phyloP scores from a whole-genome alignment of 345 rosid species.

The Rubroshorea leprosula region DNA sequence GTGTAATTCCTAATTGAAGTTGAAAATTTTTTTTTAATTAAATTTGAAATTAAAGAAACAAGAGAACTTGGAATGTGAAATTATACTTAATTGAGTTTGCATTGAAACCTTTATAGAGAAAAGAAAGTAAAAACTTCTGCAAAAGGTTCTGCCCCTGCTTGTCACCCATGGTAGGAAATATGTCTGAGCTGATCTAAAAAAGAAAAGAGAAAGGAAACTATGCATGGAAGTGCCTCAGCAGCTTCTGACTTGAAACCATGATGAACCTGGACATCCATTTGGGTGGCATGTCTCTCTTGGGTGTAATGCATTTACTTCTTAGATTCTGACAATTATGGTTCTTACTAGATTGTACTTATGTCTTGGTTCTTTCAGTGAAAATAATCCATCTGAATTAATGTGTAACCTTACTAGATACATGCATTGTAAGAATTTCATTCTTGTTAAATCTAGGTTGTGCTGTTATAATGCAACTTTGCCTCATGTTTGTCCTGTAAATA shows the following conservation, averaged over 20 bases:
- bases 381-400: too few species aligned
- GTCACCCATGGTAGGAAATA: neutral
- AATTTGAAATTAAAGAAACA: too few species aligned
- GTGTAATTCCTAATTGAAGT: too few species aligned
- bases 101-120: too few species aligned
- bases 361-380: neutral
- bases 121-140: neutral
- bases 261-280: neutral
- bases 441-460: neutral
- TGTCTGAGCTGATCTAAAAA: neutral
- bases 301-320: neutral
- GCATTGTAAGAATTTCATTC: neutral
- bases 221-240: neutral
- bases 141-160: neutral
- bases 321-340: slow-evolving; percentile 1
- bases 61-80: too few species aligned
- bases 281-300: neutral
- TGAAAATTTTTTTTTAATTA: too few species aligned
- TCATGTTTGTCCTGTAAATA: neutral
- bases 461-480: neutral
- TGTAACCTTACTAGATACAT: neutral
- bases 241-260: neutral
- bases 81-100: too few species aligned
- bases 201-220: too few species aligned
- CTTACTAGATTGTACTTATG: too few species aligned